Conservation (phyloP, 768 basidiomycete genomes). For the Tulasnella sp. region DNA sequence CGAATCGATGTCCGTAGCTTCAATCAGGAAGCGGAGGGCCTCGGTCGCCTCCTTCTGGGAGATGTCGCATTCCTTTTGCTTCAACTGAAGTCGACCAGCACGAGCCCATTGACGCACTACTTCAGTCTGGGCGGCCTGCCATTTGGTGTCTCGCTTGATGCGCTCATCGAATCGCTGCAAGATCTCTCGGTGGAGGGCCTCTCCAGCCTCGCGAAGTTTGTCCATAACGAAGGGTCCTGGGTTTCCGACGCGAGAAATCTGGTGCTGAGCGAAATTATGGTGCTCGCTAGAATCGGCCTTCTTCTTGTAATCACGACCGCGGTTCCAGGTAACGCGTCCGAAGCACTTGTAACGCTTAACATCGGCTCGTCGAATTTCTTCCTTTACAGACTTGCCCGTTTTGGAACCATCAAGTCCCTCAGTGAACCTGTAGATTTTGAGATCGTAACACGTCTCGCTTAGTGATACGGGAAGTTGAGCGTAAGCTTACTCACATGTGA, state of each 20-base stretch:
- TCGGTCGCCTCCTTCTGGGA: not conserved
- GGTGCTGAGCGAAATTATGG: not conserved
- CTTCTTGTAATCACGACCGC: not conserved
- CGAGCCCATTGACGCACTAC: not conserved
- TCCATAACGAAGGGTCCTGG: not conserved
- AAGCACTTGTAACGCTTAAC: not conserved
- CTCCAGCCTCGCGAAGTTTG: not conserved
- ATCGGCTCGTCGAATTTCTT: not conserved
- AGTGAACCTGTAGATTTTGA: not conserved
- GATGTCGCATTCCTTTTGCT: not conserved
- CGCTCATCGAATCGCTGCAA: not conserved
- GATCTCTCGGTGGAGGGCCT: not conserved
- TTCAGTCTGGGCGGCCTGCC: not conserved
- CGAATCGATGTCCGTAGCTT: not conserved
- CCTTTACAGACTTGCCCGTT: conserved; percentile 13
- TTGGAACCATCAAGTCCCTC: conserved; percentile 17
- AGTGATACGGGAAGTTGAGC: not conserved
- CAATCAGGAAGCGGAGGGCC: not conserved
- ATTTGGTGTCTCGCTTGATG: not conserved
- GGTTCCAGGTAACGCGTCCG: not conserved
- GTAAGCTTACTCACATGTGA: not conserved
- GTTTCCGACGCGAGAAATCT: not conserved
- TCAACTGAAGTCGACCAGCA: not conserved
- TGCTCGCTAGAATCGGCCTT: not conserved
- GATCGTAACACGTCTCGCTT: not conserved